These are phyloP conservation scores for Entomortierella lignicola DNA, from an alignment of 192 early-diverging fungal species.

Conservation along the genomic window DNA sequence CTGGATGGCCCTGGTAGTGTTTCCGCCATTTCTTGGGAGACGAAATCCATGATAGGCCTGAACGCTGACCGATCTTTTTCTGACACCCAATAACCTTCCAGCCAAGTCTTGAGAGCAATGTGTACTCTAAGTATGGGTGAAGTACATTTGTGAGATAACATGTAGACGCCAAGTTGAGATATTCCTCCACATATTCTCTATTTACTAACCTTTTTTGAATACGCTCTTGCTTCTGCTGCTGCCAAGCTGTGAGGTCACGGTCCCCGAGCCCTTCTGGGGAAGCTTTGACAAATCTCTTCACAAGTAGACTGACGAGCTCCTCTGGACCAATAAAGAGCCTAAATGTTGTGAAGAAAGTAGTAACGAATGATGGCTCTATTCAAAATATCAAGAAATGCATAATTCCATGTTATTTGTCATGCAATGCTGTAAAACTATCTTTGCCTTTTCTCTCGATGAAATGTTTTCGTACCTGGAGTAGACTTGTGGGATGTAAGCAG, in stretches of 20 bases:
- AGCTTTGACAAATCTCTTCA: conserved; percentile 70
- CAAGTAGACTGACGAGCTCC: conserved; percentile 73
- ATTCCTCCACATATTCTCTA: background rate
- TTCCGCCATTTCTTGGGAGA: conserved; percentile 58
- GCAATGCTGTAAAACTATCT: too few relatives aligned
- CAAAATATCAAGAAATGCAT: background rate
- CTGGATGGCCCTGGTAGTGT: conserved; percentile 55
- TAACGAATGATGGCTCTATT: conserved; percentile 70
- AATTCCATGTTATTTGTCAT: too few relatives aligned
- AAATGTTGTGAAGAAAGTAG: conserved; percentile 88
- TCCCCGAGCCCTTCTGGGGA: conserved; percentile 64
- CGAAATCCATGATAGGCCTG: conserved; percentile 64
- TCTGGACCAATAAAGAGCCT: conserved; percentile 80
- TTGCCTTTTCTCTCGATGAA: background rate
- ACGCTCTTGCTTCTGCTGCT: conserved; percentile 51
- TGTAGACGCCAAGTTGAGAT: background rate
- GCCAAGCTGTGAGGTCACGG: conserved; percentile 70
- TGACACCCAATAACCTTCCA: conserved; percentile 77
- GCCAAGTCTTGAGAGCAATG: conserved; percentile 85
- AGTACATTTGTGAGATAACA: background rate
- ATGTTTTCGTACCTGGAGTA: conserved; percentile 22
- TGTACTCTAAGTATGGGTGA: conserved; percentile 67
- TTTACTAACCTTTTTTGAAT: conserved; percentile 40
- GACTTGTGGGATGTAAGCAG: conserved; percentile 71
- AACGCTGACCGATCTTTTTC: conserved; percentile 64